Evolutionary conservation across 1,139 yeast genomes (phyloP), one percentile per base, ranked within the genome.

Genomic region (Saccharomyces hybrid): DNA sequence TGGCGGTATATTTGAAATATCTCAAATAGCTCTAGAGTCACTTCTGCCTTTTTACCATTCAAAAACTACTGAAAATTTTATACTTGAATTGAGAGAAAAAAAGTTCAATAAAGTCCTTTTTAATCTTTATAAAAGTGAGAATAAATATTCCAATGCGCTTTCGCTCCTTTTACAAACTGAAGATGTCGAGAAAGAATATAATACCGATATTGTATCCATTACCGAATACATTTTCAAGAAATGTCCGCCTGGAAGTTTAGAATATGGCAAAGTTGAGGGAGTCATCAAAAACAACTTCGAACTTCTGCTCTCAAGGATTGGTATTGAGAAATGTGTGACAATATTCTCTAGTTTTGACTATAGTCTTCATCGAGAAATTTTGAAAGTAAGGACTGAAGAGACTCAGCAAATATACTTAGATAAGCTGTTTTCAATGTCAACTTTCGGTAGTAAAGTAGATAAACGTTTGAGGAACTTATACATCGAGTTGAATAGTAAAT

Each of bases 21-120:
- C 87, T 60, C 91, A 89, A 64, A 71, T 85, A 54, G 90, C 93
- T 1, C 70, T 88, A 14, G 87, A 84, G 62, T 78, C 88, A 50
- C 65, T 90, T 16, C 68, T 90, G 3, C 79, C 91, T 0, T 72
- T 76, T 3, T 84, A 83, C 65, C 81, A 78, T 52, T 88, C 90
- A 0, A 72, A 76, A 1, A 78, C 82, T 59, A 32, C 56, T 1
- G 63, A 71, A 31, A 72, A 73, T 0, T 70, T 87, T 48, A 69
- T 84, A 8, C 73, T 76, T 13, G 72, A 78, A 54, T 70, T 88
- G 41, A 75, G 76, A 52, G 76, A 78, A 34, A 84, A 81, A 2
- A 73, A 77, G 27, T 86, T 79, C 65, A 78, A 75, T 60, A 72
- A 77, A 51, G 93, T 84, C 0, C 72, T 90, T 31, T 78, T 84